Evolutionary conservation across 768 basidiomycete species (phyloP).

Genomic region (Russula foetens): DNA sequence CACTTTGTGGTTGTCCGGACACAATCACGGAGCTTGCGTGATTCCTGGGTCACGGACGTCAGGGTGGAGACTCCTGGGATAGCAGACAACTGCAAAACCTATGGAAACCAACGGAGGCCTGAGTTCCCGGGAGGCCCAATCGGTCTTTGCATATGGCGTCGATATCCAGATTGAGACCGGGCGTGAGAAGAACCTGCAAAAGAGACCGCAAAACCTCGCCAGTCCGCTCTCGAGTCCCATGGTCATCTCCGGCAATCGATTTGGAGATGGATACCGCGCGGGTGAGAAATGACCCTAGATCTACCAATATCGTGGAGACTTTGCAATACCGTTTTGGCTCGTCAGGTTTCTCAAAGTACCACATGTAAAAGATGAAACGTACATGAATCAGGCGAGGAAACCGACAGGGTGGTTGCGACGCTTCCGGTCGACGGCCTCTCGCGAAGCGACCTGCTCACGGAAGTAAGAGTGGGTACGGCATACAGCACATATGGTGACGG

Average conservation of each 20-base stretch:
- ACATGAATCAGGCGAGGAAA: slow-evolving; percentile 23
- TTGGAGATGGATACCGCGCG: slow-evolving; percentile 13
- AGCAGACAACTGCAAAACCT: slow-evolving; percentile 32
- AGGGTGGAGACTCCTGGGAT: not conserved
- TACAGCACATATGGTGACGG: slow-evolving; percentile 10
- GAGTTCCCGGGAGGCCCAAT: slow-evolving; percentile 40
- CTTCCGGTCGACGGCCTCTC: not conserved
- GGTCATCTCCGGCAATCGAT: slow-evolving; percentile 1
- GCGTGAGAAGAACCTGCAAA: slow-evolving; percentile 58
- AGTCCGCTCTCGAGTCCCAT: slow-evolving; percentile 32
- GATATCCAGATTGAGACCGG: slow-evolving; percentile 59
- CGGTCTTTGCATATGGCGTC: slow-evolving; percentile 59
- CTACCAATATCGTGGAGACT: slow-evolving; percentile 28
- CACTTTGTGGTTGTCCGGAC: slow-evolving; percentile 30
- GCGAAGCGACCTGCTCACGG: not conserved
- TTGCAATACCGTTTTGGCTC: not conserved
- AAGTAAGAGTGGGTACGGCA: not conserved
- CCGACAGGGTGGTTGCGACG: not conserved
- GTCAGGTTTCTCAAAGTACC: not conserved
- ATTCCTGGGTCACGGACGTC: slow-evolving; percentile 26
- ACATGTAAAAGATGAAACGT: not conserved
- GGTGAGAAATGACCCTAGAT: slow-evolving; percentile 24
- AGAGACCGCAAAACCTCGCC: slow-evolving; percentile 50
- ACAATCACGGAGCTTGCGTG: slow-evolving; percentile 37
- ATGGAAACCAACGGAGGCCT: slow-evolving; percentile 37